Evolutionary conservation across 106 monocot genomes (phyloP).

Genomic region (Posidonia australis): DNA sequence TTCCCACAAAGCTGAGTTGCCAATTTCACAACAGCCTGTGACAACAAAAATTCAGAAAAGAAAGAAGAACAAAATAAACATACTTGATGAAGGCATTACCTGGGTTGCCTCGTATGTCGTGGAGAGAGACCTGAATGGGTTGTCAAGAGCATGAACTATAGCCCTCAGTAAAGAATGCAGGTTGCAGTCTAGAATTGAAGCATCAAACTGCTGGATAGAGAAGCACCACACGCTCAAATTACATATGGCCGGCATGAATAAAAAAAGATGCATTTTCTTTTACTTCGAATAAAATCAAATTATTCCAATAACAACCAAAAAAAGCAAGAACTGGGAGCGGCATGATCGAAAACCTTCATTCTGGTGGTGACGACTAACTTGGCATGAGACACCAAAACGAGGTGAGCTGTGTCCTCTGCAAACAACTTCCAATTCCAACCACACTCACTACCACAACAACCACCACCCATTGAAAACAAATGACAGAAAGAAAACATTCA

Average conservation of each 20-base stretch:
- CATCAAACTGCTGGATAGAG: slow-evolving; percentile 41
- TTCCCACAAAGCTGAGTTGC: background rate
- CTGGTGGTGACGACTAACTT: slow-evolving; percentile 28
- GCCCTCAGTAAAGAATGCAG: slow-evolving; percentile 24
- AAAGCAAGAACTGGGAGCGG: background rate
- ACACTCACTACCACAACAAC: too few relatives aligned
- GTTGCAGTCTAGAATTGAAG: slow-evolving; percentile 4
- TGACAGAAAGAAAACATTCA: too few relatives aligned
- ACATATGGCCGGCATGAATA: slow-evolving; percentile 37
- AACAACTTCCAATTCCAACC: background rate
- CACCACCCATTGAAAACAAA: too few relatives aligned
- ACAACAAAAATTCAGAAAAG: background rate
- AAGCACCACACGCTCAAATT: slow-evolving; percentile 67
- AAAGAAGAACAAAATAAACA: too few relatives aligned
- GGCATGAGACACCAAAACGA: slow-evolving; percentile 32
- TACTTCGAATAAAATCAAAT: background rate
- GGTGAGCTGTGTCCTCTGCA: slow-evolving; percentile 21
- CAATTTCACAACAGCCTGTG: slow-evolving; percentile 2
- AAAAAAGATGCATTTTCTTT: background rate
- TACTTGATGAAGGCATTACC: too few relatives aligned
- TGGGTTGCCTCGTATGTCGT: slow-evolving; percentile 53
- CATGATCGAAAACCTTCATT: too few relatives aligned
- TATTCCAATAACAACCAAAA: background rate
- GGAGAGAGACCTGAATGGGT: slow-evolving; percentile 56
- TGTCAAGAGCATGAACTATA: slow-evolving; percentile 52